phyloP scores from a whole-genome alignment of 805 yeast species.

The Kodamaea restingae region DNA sequence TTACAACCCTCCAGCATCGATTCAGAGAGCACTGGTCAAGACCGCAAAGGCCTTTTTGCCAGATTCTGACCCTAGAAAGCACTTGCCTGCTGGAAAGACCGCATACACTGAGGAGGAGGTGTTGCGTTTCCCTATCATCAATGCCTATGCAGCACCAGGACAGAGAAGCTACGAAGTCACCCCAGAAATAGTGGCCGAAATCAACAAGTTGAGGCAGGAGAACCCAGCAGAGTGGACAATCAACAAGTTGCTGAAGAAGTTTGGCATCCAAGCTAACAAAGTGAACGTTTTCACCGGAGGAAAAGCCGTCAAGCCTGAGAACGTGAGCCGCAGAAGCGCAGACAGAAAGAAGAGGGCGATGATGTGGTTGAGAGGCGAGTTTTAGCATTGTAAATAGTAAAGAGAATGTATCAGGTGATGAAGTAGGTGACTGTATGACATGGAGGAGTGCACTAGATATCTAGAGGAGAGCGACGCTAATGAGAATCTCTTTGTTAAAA shows the following conservation, averaged over 20 bases:
- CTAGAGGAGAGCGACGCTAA: no score
- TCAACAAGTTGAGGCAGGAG: conserved; percentile 47
- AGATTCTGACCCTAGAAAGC: conserved; percentile 52
- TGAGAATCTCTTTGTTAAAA: no score
- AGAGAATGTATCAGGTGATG: background rate
- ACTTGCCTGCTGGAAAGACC: conserved; percentile 26
- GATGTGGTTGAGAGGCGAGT: conserved; percentile 62
- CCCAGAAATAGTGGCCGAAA: conserved; percentile 54
- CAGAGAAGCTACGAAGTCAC: conserved; percentile 52
- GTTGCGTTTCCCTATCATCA: conserved; percentile 39
- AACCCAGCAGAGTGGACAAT: conserved; percentile 66
- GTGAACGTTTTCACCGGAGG: conserved; percentile 41
- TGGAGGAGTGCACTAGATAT: no score
- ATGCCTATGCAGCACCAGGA: conserved; percentile 28
- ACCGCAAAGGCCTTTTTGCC: conserved; percentile 75
- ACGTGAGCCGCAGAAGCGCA: conserved; percentile 37
- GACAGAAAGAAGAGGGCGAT: conserved; percentile 58
- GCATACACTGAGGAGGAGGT: conserved; percentile 33
- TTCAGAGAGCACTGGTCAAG: conserved; percentile 39
- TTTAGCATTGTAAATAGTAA: conserved; percentile 13
- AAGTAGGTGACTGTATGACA: no score
- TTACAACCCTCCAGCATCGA: conserved; percentile 57
- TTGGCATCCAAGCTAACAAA: conserved; percentile 42
- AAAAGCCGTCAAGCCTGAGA: conserved; percentile 31
- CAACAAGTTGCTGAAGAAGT: conserved; percentile 57